Conservation (phyloP, 2,329 filamentous ascomycete species). For the Aaosphaeria pasadenensis region DNA sequence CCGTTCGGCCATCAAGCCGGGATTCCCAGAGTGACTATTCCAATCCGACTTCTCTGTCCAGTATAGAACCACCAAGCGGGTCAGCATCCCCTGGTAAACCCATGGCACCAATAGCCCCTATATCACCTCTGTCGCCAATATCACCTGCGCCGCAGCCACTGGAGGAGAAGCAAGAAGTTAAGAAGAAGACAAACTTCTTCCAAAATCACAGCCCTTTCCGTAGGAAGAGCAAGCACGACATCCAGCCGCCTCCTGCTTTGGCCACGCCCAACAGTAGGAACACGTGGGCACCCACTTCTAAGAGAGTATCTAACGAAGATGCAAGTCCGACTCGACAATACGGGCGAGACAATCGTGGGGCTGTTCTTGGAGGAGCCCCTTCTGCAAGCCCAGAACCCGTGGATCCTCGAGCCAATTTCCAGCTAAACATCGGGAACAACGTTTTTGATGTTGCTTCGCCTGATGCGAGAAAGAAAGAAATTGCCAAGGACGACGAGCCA, state of each 20-base stretch:
- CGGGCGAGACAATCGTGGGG: conserved; percentile 23
- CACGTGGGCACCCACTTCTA: conserved; percentile 50
- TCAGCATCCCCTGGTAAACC: conserved; percentile 72
- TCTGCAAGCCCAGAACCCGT: conserved; percentile 68
- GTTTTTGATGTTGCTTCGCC: conserved; percentile 89
- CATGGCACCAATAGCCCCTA: conserved; percentile 24
- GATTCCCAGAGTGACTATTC: conserved; percentile 91
- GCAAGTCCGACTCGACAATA: conserved; percentile 44
- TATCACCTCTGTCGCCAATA: not conserved
- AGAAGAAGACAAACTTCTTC: conserved; percentile 82
- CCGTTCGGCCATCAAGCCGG: conserved; percentile 74
- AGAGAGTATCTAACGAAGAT: conserved; percentile 39
- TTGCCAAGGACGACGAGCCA: conserved; percentile 37
- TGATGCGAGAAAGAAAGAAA: conserved; percentile 53
- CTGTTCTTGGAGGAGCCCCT: conserved; percentile 24
- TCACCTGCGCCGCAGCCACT: conserved; percentile 17
- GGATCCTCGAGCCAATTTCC: conserved; percentile 87
- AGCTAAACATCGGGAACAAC: conserved; percentile 92
- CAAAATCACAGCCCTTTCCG: conserved; percentile 90
- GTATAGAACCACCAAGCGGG: conserved; percentile 73
- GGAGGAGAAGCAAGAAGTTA: conserved; percentile 48
- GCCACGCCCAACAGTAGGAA: conserved; percentile 45
- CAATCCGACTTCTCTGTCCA: conserved; percentile 84
- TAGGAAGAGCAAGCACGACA: conserved; percentile 80
- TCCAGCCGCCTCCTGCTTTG: conserved; percentile 51